Base-by-base conservation (phyloP, 2,329 filamentous ascomycete genomes). In the Periconia sp. region DNA sequence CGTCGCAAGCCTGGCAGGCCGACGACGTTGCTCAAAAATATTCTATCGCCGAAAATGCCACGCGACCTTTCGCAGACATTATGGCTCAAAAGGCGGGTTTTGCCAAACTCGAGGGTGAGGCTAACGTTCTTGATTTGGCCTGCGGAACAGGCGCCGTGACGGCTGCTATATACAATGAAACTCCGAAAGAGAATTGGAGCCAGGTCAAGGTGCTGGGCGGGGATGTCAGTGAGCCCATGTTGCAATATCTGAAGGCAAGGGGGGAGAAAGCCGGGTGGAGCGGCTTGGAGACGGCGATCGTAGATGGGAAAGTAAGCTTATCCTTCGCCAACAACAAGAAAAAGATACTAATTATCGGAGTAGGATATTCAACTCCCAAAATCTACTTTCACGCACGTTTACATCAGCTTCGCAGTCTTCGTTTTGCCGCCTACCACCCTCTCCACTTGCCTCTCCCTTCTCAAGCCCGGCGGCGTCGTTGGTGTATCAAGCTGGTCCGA, bases 141-240 rank as follows among this genome's bases (percentile, higher is more conserved):
- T 56, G 54, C 26, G 61, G 62, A 5, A 65, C 59, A 0, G 62
- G 62, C 19, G 56, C 54, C 3, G 51, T 61, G 1, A 44, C 43
- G 3, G 48, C 54, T 8, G 52, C 50, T 9, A 11, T 65, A 2
- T 61, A 65, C 32, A 46, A 46, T 0, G 33, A 36, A 0, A 30
- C 61, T 5, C 47, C 46, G 4, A 35, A 33, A 4, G 37, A 51
- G n/a, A 40, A 52, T 0, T 59, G 54, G 61, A 13, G 4, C 7
- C 32, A 40, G 1, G 11, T 61, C 6, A 46, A 50, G 11, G 40
- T 66, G 0, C 46, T 63, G 2, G 57, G 54, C 6, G 52, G 43
- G n/a, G 62, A 66, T 36, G 42, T 59, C 7, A 59, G 52, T 28
- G 16, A 41, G 5, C 21, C 35, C 1, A 65, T 63, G 59, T 31